Conservation (phyloP, 2,329 filamentous ascomycete species). For the Clarireedia hainanense region DNA sequence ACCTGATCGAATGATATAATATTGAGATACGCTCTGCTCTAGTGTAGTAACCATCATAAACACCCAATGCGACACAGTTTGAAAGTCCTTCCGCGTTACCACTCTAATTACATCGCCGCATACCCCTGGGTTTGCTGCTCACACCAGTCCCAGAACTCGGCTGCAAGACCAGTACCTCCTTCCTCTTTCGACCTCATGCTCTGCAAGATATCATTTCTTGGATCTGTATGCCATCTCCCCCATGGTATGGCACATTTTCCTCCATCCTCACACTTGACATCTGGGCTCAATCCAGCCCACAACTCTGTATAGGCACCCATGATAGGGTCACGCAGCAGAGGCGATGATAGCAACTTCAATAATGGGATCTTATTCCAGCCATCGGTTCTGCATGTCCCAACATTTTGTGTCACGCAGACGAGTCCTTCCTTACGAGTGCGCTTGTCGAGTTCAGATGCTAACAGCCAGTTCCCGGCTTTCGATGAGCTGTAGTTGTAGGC, state of each 20-base stretch:
- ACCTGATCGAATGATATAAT: too few species aligned
- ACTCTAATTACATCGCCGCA: too few species aligned
- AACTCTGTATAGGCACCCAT: slow-evolving; percentile 9
- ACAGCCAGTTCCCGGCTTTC: slow-evolving; percentile 16
- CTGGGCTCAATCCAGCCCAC: background rate
- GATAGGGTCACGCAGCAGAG: background rate
- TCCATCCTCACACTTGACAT: background rate
- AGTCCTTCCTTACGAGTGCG: slow-evolving; percentile 9
- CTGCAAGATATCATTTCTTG: background rate
- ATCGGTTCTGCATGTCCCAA: slow-evolving; percentile 13
- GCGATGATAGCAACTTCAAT: background rate
- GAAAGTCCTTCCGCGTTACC: too few species aligned
- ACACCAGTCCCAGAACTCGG: background rate
- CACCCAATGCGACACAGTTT: too few species aligned
- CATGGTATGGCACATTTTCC: background rate
- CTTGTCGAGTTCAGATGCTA: slow-evolving; percentile 11
- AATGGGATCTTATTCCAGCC: background rate
- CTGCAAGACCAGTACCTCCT: background rate
- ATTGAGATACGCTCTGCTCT: too few species aligned
- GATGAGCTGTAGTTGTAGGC: slow-evolving; percentile 10
- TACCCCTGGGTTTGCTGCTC: background rate
- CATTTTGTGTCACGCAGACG: slow-evolving; percentile 15
- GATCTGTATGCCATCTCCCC: background rate
- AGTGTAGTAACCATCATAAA: too few species aligned
- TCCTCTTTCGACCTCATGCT: background rate